A percentile compares a stretch with the other conserved stretches of the same genome.
Evolutionary conservation across 1,284 basidiomycete species (phyloP).

Genomic region (Caloboletus firmus): DNA sequence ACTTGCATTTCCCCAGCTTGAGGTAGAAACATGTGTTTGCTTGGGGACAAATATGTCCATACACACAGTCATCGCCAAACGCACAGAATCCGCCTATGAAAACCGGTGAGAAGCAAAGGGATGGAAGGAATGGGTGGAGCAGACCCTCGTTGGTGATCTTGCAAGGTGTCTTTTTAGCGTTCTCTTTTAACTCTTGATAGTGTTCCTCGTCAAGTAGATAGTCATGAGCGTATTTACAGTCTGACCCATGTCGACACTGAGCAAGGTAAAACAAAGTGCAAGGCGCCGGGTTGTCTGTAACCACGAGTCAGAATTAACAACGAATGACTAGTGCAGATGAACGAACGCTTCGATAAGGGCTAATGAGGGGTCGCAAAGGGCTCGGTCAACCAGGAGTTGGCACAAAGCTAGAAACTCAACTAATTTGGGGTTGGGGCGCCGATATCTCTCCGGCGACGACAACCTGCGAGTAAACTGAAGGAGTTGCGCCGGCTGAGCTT

Average conservation of each 20-base stretch:
- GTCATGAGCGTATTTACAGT: conserved; percentile 60
- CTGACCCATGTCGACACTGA: conserved; percentile 51
- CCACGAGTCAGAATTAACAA: conserved; percentile 9
- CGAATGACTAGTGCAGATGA: conserved; percentile 12
- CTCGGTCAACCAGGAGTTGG: conserved; percentile 21
- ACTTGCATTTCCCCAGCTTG: conserved; percentile 58
- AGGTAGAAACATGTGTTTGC: conserved; percentile 50
- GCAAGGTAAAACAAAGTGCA: conserved; percentile 63
- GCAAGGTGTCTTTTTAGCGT: conserved; percentile 61
- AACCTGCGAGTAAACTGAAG: conserved; percentile 29
- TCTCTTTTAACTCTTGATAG: conserved; percentile 48
- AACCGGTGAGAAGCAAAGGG: conserved; percentile 3
- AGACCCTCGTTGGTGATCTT: conserved; percentile 53
- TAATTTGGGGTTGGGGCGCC: conserved; percentile 49
- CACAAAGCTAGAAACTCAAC: conserved; percentile 40
- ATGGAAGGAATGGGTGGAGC: conserved; percentile 3
- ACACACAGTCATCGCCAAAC: conserved; percentile 59
- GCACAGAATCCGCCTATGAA: conserved; percentile 49
- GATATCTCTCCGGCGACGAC: conserved; percentile 38
- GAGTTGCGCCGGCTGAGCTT: conserved; percentile 27
- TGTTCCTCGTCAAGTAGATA: conserved; percentile 54
- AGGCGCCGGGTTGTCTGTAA: conserved; percentile 54
- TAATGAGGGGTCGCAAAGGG: conserved; percentile 25
- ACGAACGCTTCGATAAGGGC: conserved; percentile 59
- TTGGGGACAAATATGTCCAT: conserved; percentile 57